phyloP scores from a whole-genome alignment of 192 early-diverging fungal species.

The Coemansia sp. region DNA sequence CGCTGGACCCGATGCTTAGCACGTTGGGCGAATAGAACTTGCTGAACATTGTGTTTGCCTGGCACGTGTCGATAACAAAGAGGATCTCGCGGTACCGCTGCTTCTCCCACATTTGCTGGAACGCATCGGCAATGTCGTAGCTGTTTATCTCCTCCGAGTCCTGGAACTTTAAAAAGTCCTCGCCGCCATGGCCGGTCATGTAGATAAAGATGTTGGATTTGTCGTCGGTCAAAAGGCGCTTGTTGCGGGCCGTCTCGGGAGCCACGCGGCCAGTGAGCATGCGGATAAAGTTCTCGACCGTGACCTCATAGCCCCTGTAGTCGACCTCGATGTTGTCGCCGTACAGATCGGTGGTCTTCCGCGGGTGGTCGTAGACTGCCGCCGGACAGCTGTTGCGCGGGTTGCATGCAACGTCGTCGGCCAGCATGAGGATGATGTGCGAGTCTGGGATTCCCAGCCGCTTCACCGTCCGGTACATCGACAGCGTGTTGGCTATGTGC shows the following conservation, averaged over 20 bases:
- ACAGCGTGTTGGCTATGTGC: constrained; percentile 97
- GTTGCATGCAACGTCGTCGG: constrained; percentile 99
- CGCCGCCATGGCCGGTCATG: constrained; percentile 99
- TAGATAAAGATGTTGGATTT: constrained; percentile 94
- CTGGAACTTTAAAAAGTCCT: constrained; percentile 99
- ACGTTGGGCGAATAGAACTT: constrained; percentile 93
- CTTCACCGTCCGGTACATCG: constrained; percentile 98
- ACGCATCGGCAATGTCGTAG: constrained; percentile 94
- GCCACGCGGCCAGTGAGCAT: constrained; percentile 84
- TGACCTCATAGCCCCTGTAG: constrained; percentile 99
- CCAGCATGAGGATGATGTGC: constrained; percentile 98
- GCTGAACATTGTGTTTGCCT: constrained; percentile 96
- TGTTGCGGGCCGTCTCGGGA: constrained; percentile 86
- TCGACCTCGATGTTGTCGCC: constrained; percentile 98
- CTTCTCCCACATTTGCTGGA: constrained; percentile 98
- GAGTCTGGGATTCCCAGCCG: constrained; percentile 97
- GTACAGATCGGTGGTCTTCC: constrained; percentile 81
- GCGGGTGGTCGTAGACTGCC: constrained; percentile 90
- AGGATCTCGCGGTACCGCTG: constrained; percentile 95
- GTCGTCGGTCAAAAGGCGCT: constrained; percentile 93
- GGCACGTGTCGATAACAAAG: constrained; percentile 98
- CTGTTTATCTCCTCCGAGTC: constrained; percentile 96
- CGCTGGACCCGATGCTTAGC: constrained; percentile 83
- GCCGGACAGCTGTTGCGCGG: constrained; percentile 89
- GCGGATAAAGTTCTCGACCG: constrained; percentile 97